A percentile compares a stretch with the other conserved stretches of the same genome.
Evolutionary conservation across 345 rosid species (phyloP).

Genomic region (Trapa incisa): DNA sequence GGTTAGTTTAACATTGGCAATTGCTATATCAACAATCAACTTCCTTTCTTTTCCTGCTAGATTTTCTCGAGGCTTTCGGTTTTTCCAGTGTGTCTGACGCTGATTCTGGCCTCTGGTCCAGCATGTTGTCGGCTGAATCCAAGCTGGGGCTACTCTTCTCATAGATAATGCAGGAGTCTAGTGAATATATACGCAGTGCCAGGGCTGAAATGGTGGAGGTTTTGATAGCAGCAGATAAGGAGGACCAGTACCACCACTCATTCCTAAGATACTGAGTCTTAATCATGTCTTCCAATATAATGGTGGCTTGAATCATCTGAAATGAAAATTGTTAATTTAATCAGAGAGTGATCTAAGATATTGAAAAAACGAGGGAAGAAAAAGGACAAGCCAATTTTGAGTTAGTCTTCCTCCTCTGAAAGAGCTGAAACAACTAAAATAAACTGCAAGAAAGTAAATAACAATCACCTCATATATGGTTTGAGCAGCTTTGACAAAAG

Average conservation of each 20-base stretch:
- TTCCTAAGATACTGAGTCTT: slow-evolving; percentile 62
- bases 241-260: slow-evolving; percentile 99
- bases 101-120: slow-evolving; percentile 26
- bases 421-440: neutral
- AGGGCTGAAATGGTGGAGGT: slow-evolving; percentile 68
- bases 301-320: slow-evolving; percentile 87
- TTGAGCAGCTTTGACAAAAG: slow-evolving; percentile 62
- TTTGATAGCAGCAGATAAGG: slow-evolving; percentile 80
- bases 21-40: slow-evolving; percentile 33
- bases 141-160: slow-evolving; percentile 29
- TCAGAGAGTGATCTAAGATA: neutral
- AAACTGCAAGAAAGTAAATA: neutral
- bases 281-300: slow-evolving; percentile 80
- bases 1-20: neutral
- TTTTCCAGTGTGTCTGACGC: slow-evolving; percentile 43
- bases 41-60: slow-evolving; percentile 82
- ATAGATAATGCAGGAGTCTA: slow-evolving; percentile 69
- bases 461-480: slow-evolving; percentile 66
- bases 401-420: neutral
- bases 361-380: neutral
- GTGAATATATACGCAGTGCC: slow-evolving; percentile 68
- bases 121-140: slow-evolving; percentile 24
- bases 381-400: neutral
- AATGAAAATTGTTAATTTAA: neutral
- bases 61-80: slow-evolving; percentile 46